Base-by-base conservation (phyloP, 139 green algal genomes). In the Chlamydomonas incerta region DNA sequence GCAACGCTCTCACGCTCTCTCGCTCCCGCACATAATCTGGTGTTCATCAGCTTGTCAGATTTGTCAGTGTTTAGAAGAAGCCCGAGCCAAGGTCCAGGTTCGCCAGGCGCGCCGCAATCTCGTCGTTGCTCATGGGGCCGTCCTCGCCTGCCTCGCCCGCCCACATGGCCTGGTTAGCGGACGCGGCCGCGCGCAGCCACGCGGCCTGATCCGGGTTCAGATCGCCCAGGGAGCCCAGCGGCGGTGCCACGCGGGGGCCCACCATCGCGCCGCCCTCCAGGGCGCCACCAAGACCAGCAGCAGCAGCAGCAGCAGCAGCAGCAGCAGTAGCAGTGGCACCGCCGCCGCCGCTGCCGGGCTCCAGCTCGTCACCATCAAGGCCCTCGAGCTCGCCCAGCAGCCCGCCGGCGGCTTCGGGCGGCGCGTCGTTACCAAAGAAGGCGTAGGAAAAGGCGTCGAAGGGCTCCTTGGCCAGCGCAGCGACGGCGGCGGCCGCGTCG, bases 361-460 rank as follows among this genome's bases (percentile, higher is more conserved):
- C 75, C 35, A 83, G 75, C 60, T 83, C 75, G 0, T 46, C 75
- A 28, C 33, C 50, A 34, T n/a, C 74, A 9, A 65, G 63, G 4
- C 29, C 50, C 77, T 83, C 87, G 13, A 79, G 65, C 83, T 91
- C 85, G 41, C 82, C 88, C 46, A 88, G 81, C 74, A 88, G 80
- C 37, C 63, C 87, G 24, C 86, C 72, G 28, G 50, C 52, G 26
- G 70, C 57, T 21, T 85, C 79, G 3, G 85, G 73, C 21, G 73
- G 76, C 41, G 41, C 41, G 8, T 50, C 41, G 41, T 8, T 8
- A 31, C 89, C 89, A 58, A 94, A 92, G 71, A 94, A 92, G 34
- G 82, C 87, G 82, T 90, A 92, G 33, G 81, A 86, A 85, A 94
- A 92, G 29, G 80, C 81, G n/a, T 91, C 67, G 52, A 91, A 91